Evolutionary conservation across 768 basidiomycete species (phyloP).

Genomic region (Lentinus tigrinus): DNA sequence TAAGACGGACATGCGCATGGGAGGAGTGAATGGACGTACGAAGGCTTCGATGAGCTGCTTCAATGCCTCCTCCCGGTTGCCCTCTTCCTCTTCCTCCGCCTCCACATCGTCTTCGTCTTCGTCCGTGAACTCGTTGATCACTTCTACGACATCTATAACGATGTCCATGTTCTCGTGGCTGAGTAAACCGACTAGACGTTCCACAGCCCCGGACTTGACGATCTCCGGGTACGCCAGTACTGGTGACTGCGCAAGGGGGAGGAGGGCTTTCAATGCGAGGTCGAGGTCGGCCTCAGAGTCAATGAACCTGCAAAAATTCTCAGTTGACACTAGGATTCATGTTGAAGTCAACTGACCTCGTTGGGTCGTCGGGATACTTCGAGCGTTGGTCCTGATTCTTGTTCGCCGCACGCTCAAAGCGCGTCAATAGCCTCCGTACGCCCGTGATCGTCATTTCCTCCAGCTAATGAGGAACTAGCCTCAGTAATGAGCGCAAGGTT

Average conservation of each 20-base stretch:
- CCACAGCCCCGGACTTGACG: slow-evolving; percentile 68
- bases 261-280: slow-evolving; percentile 75
- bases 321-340: neutral
- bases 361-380: slow-evolving; percentile 90
- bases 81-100: slow-evolving; percentile 60
- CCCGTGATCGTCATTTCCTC: slow-evolving; percentile 68
- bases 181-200: slow-evolving; percentile 77
- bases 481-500: slow-evolving; percentile 16
- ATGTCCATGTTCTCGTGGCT: slow-evolving; percentile 98
- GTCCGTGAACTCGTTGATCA: slow-evolving; percentile 92
- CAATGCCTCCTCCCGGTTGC: slow-evolving; percentile 62
- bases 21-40: slow-evolving; percentile 45
- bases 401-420: slow-evolving; percentile 85
- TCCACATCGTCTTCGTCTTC: slow-evolving; percentile 88
- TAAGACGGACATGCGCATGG: neutral
- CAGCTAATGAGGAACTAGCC: slow-evolving; percentile 37
- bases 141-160: slow-evolving; percentile 91
- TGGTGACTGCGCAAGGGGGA: slow-evolving; percentile 88
- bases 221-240: slow-evolving; percentile 87
- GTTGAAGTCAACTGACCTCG: slow-evolving; percentile 56
- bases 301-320: slow-evolving; percentile 72
- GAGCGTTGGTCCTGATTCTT: slow-evolving; percentile 97
- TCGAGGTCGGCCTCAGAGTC: slow-evolving; percentile 98
- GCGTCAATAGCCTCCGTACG: slow-evolving; percentile 70
- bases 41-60: slow-evolving; percentile 73